Evolutionary conservation across 208 protist species (phyloP), one percentile per base, ranked within the genome.

Genomic region (Borovskyia barvae): DNA sequence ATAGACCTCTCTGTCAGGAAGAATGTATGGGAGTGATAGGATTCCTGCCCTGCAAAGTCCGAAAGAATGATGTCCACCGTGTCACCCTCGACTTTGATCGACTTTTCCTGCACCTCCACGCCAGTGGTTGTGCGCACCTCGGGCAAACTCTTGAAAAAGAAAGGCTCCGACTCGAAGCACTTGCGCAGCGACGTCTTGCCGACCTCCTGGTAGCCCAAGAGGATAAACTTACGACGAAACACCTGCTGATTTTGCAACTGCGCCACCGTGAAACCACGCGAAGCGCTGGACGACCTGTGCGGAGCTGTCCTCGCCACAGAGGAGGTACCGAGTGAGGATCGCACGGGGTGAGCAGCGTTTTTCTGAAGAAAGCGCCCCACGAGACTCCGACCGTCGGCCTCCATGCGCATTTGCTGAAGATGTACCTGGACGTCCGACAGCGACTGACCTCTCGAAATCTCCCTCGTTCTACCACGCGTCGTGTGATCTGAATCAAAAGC

Each of bases 121-220:
- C 90, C 90, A 3, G 85, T 91, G 36, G 87, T 94, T 9, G 81
- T 78, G 59, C 68, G 76, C 45, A 96, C 90, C 20, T 90, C 76
- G 3, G 90, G 90, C 3, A 96, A 72, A 9, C 36, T 60, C 42
- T 78, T 79, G 45, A 92, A 87, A 49, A 94, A 94, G 52, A 80
- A 85, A 20, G 85, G 84, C 57, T 94, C 87, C 12, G 76, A 82
- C 64, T 92, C 85, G 49, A 93, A 92, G 63, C 90, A 94, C 71
- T 93, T 92, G 35, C 86, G 77, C 42, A 96, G 68, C 2, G 85
- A 91, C 25, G 90, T 94, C 75, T 96, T 96, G 46, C 90, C 90
- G 12, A 92, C 90, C 45, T 93, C 87, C 55, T 94, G 85, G 65
- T 93, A 79, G 0, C 90, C 90, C 4, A 96, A 60, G 12, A 96